Conservation (phyloP, 768 basidiomycete species). For the Podaxis pistillaris region DNA sequence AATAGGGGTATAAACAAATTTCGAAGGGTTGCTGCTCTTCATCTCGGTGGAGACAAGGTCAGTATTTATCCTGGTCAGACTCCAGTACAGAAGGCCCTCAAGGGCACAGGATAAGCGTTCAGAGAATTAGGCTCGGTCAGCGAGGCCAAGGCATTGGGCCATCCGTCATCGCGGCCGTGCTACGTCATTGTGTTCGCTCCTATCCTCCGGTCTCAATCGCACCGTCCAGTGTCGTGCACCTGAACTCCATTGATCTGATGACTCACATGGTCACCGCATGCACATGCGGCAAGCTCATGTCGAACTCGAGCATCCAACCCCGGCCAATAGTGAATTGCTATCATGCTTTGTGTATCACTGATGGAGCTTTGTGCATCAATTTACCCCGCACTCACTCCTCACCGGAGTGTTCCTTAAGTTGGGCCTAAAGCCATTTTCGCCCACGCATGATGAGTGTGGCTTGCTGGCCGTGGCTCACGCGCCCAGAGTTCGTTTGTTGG, state of each 20-base stretch:
- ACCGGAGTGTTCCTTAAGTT: slow-evolving; percentile 6
- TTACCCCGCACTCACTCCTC: slow-evolving; percentile 10
- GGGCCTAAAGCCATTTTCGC: background rate
- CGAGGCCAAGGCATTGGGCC: background rate
- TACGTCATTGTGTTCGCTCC: slow-evolving; percentile 7
- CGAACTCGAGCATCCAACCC: background rate
- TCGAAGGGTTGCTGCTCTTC: background rate
- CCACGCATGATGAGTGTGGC: slow-evolving; percentile 7
- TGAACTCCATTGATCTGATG: background rate
- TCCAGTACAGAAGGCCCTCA: background rate
- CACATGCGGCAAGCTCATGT: slow-evolving; percentile 6
- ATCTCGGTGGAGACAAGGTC: background rate
- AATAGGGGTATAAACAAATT: background rate
- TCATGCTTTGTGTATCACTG: background rate
- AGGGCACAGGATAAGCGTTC: background rate
- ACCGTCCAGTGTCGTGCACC: background rate
- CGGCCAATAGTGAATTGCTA: background rate
- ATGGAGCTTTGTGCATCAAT: background rate
- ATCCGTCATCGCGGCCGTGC: background rate
- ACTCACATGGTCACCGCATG: slow-evolving; percentile 1
- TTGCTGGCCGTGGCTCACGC: background rate
- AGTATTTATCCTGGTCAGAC: background rate
- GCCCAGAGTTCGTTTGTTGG: background rate
- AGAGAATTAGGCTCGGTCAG: slow-evolving; percentile 1
- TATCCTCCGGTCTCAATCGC: slow-evolving; percentile 2